Evolutionary conservation across 257 asterid genomes (phyloP), one percentile per base, ranked within the genome.

Genomic region (Fraxinus pennsylvanica): DNA sequence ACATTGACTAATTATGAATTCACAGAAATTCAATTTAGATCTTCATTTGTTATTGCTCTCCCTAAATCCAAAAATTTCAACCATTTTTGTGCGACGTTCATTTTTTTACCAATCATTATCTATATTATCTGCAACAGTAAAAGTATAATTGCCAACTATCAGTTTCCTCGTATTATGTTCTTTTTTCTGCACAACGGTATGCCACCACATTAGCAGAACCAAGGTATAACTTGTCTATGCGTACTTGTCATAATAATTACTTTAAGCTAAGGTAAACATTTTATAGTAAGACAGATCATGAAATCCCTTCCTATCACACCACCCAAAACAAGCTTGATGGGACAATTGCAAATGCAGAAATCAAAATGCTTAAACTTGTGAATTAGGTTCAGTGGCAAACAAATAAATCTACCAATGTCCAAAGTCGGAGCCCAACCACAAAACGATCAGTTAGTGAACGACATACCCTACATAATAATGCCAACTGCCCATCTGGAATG

Each of bases 341-440:
- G 45, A 71, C 59, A 71, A 71, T 33, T 6, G 30, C 2, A 32
- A 72, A 1, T 5, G 67, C 71, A 67, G 71, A 77, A 72, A 30
- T 33, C 33, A 25, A 47, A 47, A 14, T 47, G 57, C n/a, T 10
- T 19, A 19, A 54, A 54, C 65, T 19, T 54, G 65, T 19, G 4
- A 54, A 54, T 32, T 5, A n/a, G n/a, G 15, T n/a, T 63, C 67
- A 54, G n/a, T 17, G 30, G 25, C 32, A 71, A 39, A 82, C 13
- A 71, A 74, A 19, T 45, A 32, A 68, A 9, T 7, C 33, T 17
- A 68, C 74, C 29, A 68, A 78, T 72, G 54, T 67, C 76, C 68
- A 75, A 36, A 63, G 45, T 38, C 39, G 29, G 13, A 50, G 27
- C 47, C 43, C 80, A 35, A 38, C 65, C 65, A 54, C 25, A n/a